Evolutionary conservation across 768 basidiomycete species (phyloP).

Genomic region (Boletus subcaerulescens): DNA sequence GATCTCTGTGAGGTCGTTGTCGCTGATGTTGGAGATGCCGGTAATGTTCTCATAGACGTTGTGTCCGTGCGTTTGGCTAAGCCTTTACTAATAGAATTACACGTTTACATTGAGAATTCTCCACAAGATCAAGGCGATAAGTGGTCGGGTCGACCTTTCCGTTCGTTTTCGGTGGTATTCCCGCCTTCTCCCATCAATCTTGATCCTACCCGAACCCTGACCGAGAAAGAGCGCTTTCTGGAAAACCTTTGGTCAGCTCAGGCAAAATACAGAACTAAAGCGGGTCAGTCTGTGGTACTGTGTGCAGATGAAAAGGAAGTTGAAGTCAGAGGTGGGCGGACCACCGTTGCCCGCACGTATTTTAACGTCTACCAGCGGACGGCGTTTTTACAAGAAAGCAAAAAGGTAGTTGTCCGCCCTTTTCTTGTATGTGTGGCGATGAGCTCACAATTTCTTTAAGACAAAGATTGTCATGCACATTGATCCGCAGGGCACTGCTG

Average conservation of each 20-base stretch:
- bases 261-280: conserved; percentile 70
- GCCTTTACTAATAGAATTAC: conserved; percentile 58
- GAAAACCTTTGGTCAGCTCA: conserved; percentile 90
- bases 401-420: conserved; percentile 55
- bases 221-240: conserved; percentile 78
- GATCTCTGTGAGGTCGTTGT: conserved; percentile 82
- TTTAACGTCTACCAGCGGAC: conserved; percentile 87
- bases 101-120: conserved; percentile 79
- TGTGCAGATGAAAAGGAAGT: conserved; percentile 74
- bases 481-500: conserved; percentile 71
- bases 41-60: conserved; percentile 41
- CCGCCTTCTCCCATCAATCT: conserved; percentile 66
- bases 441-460: conserved; percentile 38
- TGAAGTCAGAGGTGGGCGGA: conserved; percentile 57
- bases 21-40: conserved; percentile 81
- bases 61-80: conserved; percentile 6
- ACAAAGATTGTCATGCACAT: conserved; percentile 88
- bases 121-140: conserved; percentile 80
- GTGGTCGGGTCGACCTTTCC: conserved; percentile 86
- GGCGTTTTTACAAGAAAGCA: conserved; percentile 71
- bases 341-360: conserved; percentile 74
- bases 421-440: background rate
- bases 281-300: conserved; percentile 71
- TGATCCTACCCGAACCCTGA: conserved; percentile 60
- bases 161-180: conserved; percentile 72